These are phyloP conservation scores for Aspergillus sp. DNA, from an alignment of 2,329 filamentous ascomycete genomes.

Conservation along the genomic window DNA sequence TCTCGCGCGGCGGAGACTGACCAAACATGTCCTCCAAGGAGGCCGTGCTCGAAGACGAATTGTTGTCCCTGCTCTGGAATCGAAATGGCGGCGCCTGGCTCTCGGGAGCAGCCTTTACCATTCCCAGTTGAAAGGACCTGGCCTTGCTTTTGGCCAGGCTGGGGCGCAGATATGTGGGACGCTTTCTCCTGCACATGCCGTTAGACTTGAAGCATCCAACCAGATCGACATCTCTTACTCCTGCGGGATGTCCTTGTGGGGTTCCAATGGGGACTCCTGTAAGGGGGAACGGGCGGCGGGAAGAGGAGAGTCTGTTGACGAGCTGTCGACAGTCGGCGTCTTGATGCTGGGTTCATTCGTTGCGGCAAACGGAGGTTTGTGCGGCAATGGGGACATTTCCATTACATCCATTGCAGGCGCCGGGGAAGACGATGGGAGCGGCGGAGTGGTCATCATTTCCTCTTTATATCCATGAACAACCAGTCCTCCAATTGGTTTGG, in stretches of 20 bases:
- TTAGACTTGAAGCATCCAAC: slow-evolving; percentile 11
- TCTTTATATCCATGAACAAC: slow-evolving; percentile 28
- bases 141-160: slow-evolving; percentile 67
- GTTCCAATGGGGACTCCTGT: slow-evolving; percentile 30
- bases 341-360: slow-evolving; percentile 54
- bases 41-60: slow-evolving; percentile 50
- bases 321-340: slow-evolving; percentile 59
- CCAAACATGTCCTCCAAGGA: slow-evolving; percentile 73
- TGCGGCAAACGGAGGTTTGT: slow-evolving; percentile 63
- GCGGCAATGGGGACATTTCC: slow-evolving; percentile 88
- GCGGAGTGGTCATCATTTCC: slow-evolving; percentile 76
- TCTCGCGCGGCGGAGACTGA: slow-evolving; percentile 66
- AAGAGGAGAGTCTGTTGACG: slow-evolving; percentile 33
- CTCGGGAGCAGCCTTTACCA: slow-evolving; percentile 53
- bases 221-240: slow-evolving; percentile 24
- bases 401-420: slow-evolving; percentile 64
- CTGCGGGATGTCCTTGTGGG: slow-evolving; percentile 16
- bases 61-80: slow-evolving; percentile 54
- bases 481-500: slow-evolving; percentile 1
- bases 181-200: slow-evolving; percentile 48
- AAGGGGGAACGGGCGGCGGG: slow-evolving; percentile 31
- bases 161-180: slow-evolving; percentile 61
- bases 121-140: slow-evolving; percentile 57
- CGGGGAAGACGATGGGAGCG: slow-evolving; percentile 75
- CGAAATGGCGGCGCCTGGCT: slow-evolving; percentile 63